Conservation (phyloP, 2,329 filamentous ascomycete species). For the Microdochium nivale region DNA sequence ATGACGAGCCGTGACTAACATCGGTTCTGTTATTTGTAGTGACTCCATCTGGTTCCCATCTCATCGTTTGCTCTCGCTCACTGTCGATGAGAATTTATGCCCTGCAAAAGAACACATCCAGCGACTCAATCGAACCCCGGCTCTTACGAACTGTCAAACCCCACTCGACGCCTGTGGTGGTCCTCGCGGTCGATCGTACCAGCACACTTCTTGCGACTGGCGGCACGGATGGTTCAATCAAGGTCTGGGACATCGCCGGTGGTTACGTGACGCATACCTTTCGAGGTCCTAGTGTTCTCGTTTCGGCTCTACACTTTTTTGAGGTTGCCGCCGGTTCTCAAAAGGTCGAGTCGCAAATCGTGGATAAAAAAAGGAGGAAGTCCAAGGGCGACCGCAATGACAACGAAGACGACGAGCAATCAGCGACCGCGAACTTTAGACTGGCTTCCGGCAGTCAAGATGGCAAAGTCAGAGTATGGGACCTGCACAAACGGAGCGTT, state of each 20-base stretch:
- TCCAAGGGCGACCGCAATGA: conserved; percentile 33
- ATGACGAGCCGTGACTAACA: background rate
- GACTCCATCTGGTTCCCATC: conserved; percentile 78
- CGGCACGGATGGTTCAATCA: conserved; percentile 85
- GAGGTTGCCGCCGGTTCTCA: conserved; percentile 47
- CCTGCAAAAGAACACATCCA: conserved; percentile 50
- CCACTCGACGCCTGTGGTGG: conserved; percentile 82
- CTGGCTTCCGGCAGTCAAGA: conserved; percentile 91
- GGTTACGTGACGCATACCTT: conserved; percentile 95
- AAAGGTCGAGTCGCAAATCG: conserved; percentile 33
- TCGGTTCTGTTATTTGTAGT: conserved; percentile 37
- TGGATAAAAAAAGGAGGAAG: conserved; percentile 30
- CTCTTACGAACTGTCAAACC: conserved; percentile 79
- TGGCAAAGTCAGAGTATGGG: conserved; percentile 86
- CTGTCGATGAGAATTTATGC: conserved; percentile 89
- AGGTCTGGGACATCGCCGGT: conserved; percentile 89
- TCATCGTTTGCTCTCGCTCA: conserved; percentile 90
- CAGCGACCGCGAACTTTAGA: conserved; percentile 52
- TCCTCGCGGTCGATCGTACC: conserved; percentile 75
- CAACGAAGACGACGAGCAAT: conserved; percentile 24
- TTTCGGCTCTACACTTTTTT: conserved; percentile 90
- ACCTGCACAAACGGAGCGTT: conserved; percentile 74
- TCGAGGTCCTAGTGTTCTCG: conserved; percentile 81
- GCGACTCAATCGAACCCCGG: conserved; percentile 52
- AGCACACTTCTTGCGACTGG: conserved; percentile 88